Evolutionary conservation across 179 eudicot species (phyloP).

Genomic region (Vitellaria paradoxa): DNA sequence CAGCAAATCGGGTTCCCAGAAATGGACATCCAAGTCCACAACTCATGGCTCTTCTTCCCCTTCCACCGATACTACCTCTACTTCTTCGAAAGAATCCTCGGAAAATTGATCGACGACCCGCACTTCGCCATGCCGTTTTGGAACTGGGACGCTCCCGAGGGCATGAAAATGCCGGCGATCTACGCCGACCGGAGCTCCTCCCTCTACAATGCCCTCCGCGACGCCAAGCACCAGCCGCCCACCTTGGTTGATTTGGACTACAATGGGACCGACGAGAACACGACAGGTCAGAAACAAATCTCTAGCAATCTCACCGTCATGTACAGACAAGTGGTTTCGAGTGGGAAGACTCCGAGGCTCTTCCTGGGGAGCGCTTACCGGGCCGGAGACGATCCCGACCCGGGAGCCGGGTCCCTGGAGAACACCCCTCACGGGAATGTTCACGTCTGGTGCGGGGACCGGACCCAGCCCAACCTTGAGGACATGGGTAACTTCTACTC

Average conservation of each 20-base stretch:
- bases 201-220: slow-evolving; percentile 45
- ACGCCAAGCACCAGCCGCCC: slow-evolving; percentile 49
- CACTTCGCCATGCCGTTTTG: slow-evolving; percentile 76
- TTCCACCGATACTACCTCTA: slow-evolving; percentile 70
- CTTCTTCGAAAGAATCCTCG: slow-evolving; percentile 64
- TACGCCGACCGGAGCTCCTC: slow-evolving; percentile 42
- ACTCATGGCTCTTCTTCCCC: slow-evolving; percentile 81
- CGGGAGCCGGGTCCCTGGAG: slow-evolving; percentile 70
- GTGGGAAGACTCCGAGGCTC: slow-evolving; percentile 38
- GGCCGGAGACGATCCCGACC: slow-evolving; percentile 53
- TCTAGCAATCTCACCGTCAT: slow-evolving; percentile 51
- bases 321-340: slow-evolving; percentile 80
- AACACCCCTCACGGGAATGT: slow-evolving; percentile 62
- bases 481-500: slow-evolving; percentile 87
- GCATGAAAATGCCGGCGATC: slow-evolving; percentile 61
- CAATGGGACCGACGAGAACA: slow-evolving; percentile 23
- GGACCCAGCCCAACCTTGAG: slow-evolving; percentile 49
- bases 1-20: slow-evolving; percentile 62
- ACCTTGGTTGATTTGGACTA: slow-evolving; percentile 54
- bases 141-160: slow-evolving; percentile 70
- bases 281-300: slow-evolving; percentile 24
- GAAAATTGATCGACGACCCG: slow-evolving; percentile 58
- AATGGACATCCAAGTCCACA: slow-evolving; percentile 66
- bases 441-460: slow-evolving; percentile 70
- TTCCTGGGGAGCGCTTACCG: slow-evolving; percentile 68